Evolutionary conservation across 495 filamentous ascomycete genomes (phyloP).

Genomic region (Penicillium parvum): DNA sequence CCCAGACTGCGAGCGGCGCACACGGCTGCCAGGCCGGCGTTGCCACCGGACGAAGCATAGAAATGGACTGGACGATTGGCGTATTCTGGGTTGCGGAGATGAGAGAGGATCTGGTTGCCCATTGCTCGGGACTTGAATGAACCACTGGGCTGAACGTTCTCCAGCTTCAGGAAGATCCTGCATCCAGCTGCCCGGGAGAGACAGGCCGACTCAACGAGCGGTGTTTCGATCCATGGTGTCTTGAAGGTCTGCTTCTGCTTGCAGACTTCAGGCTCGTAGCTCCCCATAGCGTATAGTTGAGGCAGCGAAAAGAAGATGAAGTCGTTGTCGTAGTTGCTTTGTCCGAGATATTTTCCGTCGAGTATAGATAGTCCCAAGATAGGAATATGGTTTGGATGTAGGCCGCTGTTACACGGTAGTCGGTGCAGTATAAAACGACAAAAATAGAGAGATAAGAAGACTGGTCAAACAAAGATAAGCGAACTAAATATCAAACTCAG

Average conservation of each 20-base stretch:
- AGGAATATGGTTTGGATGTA: slow-evolving; percentile 10
- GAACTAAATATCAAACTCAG: slow-evolving; percentile 1
- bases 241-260: slow-evolving; percentile 30
- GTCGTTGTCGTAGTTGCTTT: not conserved
- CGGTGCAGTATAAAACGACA: slow-evolving; percentile 7
- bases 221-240: slow-evolving; percentile 67
- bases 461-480: slow-evolving; percentile 1
- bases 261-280: slow-evolving; percentile 31
- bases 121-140: slow-evolving; percentile 94
- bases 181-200: slow-evolving; percentile 72
- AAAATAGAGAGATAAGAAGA: slow-evolving; percentile 6
- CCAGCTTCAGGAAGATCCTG: slow-evolving; percentile 86
- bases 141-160: slow-evolving; percentile 86
- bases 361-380: slow-evolving; percentile 14
- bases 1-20: slow-evolving; percentile 66
- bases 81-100: slow-evolving; percentile 44
- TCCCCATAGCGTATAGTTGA: slow-evolving; percentile 28
- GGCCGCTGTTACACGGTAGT: slow-evolving; percentile 6
- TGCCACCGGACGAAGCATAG: slow-evolving; percentile 84
- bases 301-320: slow-evolving; percentile 1
- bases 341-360: not conserved
- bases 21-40: slow-evolving; percentile 88
- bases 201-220: slow-evolving; percentile 60
- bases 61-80: slow-evolving; percentile 57
- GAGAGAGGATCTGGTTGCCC: slow-evolving; percentile 68